Percentiles rank a stretch among this genome's conserved stretches.
Evolutionary conservation across 2,329 filamentous ascomycete species (phyloP).

Genomic region (Rutstroemia sp.): DNA sequence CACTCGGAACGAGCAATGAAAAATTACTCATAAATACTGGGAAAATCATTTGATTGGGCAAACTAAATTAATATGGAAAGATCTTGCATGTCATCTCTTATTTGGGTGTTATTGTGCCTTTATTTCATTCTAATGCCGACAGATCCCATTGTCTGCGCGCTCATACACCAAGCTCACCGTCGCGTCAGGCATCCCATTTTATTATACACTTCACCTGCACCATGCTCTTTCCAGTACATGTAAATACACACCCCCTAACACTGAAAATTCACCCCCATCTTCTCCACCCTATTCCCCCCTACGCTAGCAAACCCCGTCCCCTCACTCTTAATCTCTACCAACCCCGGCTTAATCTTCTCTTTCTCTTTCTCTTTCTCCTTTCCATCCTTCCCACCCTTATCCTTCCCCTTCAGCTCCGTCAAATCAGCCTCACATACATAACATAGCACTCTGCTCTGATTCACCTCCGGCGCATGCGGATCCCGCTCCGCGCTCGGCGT

Average conservation of each 20-base stretch:
- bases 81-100: too few species aligned
- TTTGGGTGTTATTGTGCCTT: too few species aligned
- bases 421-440: constrained; percentile 83
- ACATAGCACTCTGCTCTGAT: constrained; percentile 54
- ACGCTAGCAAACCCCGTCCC: constrained; percentile 88
- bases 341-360: constrained; percentile 57
- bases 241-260: constrained; percentile 41
- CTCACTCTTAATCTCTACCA: constrained; percentile 76
- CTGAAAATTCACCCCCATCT: constrained; percentile 72
- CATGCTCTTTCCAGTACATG: too few species aligned
- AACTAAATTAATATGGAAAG: too few species aligned
- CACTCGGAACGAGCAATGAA: too few species aligned
- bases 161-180: too few species aligned
- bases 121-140: too few species aligned
- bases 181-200: too few species aligned
- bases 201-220: too few species aligned
- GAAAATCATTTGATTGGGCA: too few species aligned
- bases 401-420: constrained; percentile 34
- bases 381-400: constrained; percentile 33
- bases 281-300: constrained; percentile 78
- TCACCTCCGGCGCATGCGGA: constrained; percentile 48
- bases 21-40: too few species aligned
- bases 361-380: constrained; percentile 41
- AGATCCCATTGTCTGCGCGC: too few species aligned
- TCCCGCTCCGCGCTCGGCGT: constrained; percentile 46